Base-by-base conservation (phyloP, 257 asterid species). In the Solanum corneliomulleri region DNA sequence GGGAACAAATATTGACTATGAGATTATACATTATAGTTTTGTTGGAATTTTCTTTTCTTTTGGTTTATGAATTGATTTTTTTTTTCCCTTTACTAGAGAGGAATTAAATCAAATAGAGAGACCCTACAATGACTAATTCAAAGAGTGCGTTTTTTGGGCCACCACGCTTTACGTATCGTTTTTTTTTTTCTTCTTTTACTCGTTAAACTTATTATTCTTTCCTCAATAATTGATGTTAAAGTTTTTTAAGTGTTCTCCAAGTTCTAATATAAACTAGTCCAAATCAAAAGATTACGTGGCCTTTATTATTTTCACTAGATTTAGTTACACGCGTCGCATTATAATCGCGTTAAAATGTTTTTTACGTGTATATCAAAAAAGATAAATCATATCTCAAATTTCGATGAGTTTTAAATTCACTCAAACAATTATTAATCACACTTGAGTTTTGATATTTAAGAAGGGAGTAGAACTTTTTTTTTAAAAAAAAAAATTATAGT, bases 41-140 rank as follows among this genome's bases (percentile, higher is more conserved):
- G 83, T 86, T 70, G 47, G 74, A 68, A 11, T 87, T 86, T 82
- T 75, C 81, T 74, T 5, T 31, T 47, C 4, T 15, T 27, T 5
- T 33, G 4, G 27, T 23, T 41, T 58, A 44, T 18, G 27, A 16
- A 25, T 8, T 69, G 16, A 16, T 49, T 77, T 33, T 49, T 77
- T 47, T n/a, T 14, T 0, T 1, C n/a, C 47, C 15, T 7, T 47
- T 0, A 0, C 49, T 21, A 35, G 21, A 7, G 42, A 47, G 21
- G 21, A 31, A 49, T 74, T 27, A 78, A 18, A 33, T 31, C 3
- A 3, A 12, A 11, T 29, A 37, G 5, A 37, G 5, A 74, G 82
- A 35, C n/a, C 18, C 12, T 42, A 47, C 13, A 74, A 58, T 89
- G 97, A 92, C 96, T 89, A 58, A 56, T 92, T 93, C 96, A 92